Conservation (phyloP, 306 rosid species). For the Vachellia pachyceras region DNA sequence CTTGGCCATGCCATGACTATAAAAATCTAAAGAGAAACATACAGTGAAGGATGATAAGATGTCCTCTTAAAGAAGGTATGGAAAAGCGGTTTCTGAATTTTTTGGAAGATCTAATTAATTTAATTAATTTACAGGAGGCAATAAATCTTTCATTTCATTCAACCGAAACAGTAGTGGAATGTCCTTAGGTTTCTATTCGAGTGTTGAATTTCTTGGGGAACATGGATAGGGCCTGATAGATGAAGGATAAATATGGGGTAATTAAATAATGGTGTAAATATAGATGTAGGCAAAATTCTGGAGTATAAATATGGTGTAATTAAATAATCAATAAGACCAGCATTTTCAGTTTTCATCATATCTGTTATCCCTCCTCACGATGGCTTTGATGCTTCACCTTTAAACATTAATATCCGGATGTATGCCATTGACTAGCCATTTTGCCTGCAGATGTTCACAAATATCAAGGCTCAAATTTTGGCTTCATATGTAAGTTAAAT, state of each 20-base stretch:
- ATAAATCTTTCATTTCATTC: background rate
- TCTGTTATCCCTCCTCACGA: background rate
- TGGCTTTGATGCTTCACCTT: background rate
- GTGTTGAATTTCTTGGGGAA: background rate
- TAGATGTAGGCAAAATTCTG: too few species aligned
- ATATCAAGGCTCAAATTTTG: conserved; percentile 53
- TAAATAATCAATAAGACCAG: background rate
- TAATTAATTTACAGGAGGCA: background rate
- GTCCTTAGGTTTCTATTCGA: background rate
- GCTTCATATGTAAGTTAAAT: conserved; percentile 50
- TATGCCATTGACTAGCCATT: conserved; percentile 21
- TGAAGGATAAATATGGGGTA: too few species aligned
- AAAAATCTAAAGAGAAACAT: background rate
- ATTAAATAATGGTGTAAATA: too few species aligned
- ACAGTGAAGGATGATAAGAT: background rate
- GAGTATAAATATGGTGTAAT: background rate
- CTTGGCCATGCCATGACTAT: background rate
- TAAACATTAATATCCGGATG: background rate
- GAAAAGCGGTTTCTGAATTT: background rate
- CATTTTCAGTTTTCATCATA: background rate
- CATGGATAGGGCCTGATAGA: too few species aligned
- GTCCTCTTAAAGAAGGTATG: background rate
- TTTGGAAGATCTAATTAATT: background rate
- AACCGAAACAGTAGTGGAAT: background rate
- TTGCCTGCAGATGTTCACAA: conserved; percentile 51